These are phyloP conservation scores for Leishmania arabica DNA, from an alignment of 208 protist species.

Conservation along the genomic window DNA sequence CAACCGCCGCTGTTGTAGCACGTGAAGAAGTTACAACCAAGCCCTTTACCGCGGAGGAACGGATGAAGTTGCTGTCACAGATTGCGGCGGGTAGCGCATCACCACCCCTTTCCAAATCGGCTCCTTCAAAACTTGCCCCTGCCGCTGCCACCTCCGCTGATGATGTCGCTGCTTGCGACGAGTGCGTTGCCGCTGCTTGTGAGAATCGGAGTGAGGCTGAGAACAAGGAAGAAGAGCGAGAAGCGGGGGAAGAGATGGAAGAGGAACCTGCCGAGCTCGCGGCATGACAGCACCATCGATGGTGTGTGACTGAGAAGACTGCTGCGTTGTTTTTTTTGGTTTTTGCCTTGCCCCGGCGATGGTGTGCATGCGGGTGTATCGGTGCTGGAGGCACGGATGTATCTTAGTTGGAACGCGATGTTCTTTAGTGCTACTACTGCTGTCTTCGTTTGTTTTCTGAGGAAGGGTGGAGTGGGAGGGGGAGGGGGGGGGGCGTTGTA, in stretches of 20 bases:
- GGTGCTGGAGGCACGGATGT: neutral
- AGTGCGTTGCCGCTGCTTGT: neutral
- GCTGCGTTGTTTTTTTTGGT: neutral
- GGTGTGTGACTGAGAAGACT: neutral
- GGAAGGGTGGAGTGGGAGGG: no score
- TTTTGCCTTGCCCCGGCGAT: neutral
- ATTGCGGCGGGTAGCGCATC: neutral
- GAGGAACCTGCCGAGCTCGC: neutral
- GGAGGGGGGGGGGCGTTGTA: no score
- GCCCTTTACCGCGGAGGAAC: constrained; percentile 6
- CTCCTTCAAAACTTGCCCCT: neutral
- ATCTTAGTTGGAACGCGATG: neutral
- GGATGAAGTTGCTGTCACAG: constrained; percentile 3
- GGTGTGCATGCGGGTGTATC: neutral
- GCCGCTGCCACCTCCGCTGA: neutral
- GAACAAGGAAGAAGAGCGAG: neutral
- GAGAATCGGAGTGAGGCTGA: neutral
- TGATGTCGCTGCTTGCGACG: neutral
- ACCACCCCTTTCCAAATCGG: neutral
- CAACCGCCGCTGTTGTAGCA: neutral
- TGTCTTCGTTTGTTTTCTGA: neutral
- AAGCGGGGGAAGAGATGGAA: neutral
- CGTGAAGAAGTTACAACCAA: neutral
- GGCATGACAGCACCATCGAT: neutral
- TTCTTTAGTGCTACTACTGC: neutral